phyloP scores from a whole-genome alignment of 148 eudicot genomes.

The Rhododendron mucronatum region DNA sequence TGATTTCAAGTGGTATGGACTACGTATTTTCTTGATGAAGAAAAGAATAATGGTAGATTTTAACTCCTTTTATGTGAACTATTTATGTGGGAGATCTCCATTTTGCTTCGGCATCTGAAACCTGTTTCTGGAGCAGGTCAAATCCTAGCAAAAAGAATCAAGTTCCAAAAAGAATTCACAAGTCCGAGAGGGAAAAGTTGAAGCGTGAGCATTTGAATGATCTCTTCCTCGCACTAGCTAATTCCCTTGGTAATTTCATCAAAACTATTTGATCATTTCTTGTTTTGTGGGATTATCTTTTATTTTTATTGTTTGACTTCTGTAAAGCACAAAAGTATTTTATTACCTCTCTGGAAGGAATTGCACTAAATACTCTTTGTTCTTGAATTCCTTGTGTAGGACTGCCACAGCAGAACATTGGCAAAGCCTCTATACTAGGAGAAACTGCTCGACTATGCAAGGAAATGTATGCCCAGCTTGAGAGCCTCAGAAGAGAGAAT shows the following conservation, averaged over 20 bases:
- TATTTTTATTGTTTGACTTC: not conserved
- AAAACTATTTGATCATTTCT: not conserved
- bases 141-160: slow-evolving; percentile 45
- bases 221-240: slow-evolving; percentile 65
- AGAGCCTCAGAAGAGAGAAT: slow-evolving; percentile 61
- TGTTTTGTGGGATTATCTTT: not conserved
- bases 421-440: slow-evolving; percentile 61
- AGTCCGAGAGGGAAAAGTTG: slow-evolving; percentile 82
- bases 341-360: not conserved
- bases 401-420: slow-evolving; percentile 47
- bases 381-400: slow-evolving; percentile 37
- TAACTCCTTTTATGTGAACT: not conserved
- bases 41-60: not conserved
- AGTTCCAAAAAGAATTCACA: slow-evolving; percentile 58
- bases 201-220: slow-evolving; percentile 89
- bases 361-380: not conserved
- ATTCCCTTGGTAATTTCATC: slow-evolving; percentile 54
- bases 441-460: slow-evolving; percentile 61
- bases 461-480: slow-evolving; percentile 53
- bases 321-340: not conserved
- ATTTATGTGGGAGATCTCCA: not conserved
- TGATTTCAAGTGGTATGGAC: not conserved
- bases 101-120: not conserved
- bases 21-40: not conserved
- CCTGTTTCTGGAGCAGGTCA: slow-evolving; percentile 35